Conservation (phyloP, 1,284 basidiomycete species). For the Cryptococcus maquisensis region DNA sequence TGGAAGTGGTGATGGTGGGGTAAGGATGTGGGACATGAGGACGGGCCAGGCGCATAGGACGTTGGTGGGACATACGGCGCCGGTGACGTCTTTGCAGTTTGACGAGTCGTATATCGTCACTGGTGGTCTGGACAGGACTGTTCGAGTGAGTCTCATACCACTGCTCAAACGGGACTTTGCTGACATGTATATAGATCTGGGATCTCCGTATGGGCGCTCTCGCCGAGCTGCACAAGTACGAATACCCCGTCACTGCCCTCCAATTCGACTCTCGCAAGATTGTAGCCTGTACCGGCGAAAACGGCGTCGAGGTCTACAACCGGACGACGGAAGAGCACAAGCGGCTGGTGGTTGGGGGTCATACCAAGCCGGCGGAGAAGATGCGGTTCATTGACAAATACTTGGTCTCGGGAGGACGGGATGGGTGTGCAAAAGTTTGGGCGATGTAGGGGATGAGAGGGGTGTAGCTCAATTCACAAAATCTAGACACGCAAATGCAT, state of each 20-base stretch:
- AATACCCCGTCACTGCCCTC: conserved; percentile 82
- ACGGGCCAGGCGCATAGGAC: conserved; percentile 96
- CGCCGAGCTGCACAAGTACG: conserved; percentile 85
- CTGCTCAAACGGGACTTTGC: background rate
- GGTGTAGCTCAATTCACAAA: background rate
- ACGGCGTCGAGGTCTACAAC: conserved; percentile 91
- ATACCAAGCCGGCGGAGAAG: conserved; percentile 81
- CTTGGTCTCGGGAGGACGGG: conserved; percentile 82
- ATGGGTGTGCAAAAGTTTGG: conserved; percentile 90
- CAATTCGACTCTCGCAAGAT: conserved; percentile 97
- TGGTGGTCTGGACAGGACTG: conserved; percentile 89
- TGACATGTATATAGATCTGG: conserved; percentile 68
- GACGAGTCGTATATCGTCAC: conserved; percentile 91
- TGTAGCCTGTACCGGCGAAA: conserved; percentile 88
- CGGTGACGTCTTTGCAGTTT: conserved; percentile 93
- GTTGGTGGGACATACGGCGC: conserved; percentile 85
- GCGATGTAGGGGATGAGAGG: conserved; percentile 59
- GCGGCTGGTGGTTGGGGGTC: conserved; percentile 80
- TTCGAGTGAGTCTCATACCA: conserved; percentile 60
- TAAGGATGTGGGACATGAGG: conserved; percentile 99
- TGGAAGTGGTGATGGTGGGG: conserved; percentile 92
- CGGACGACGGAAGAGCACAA: conserved; percentile 88
- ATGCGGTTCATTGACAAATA: conserved; percentile 96
- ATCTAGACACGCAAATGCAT: background rate
- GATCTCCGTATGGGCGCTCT: conserved; percentile 87